Evolutionary conservation across 116 monocot genomes (phyloP), one percentile per base, ranked within the genome.

Genomic region (Posidonia oceanica): DNA sequence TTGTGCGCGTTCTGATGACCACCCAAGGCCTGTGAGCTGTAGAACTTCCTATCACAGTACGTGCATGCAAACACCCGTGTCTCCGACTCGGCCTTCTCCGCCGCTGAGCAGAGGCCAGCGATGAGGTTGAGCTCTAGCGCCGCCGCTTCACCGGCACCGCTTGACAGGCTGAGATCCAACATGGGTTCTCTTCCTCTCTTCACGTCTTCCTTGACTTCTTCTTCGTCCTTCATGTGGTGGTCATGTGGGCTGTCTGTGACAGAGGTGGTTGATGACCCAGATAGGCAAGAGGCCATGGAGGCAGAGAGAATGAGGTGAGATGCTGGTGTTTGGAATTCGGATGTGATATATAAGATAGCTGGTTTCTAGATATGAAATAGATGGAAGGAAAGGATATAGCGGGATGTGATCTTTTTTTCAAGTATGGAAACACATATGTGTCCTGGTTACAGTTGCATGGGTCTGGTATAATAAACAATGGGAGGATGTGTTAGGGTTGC

Each of bases 1-100:
- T 82, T 82, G 80, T 82, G 86, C 12, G 86, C 77, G 72, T 86
- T 82, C 65, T 86, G 86, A 72, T 82, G 86, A 3, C 82, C 86
- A 6, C 86, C 82, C 3, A 80, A 74, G 10, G 86, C 86, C 66
- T 82, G 86, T 3, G 77, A 77, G 29, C 77, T 77, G 67, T 68
- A 78, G 54, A 73, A 73, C 68, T 67, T 78, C n/a, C 72, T 58
- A 23, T 17, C 58, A 61, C 72, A 73, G 62, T 75, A 76, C 18
- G 67, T 44, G 48, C 76, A 73, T 0, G 79, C 64, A 69, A 79
- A 75, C 20, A 72, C 51, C 10, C 72, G 66, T 3, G 51, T 59
- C 59, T 44, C 68, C 36, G 52, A 36, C 42, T 40, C 17, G 54
- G 52, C 20, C 39, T 54, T 10, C 60, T 18, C 39, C 36, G 39